Conservation (phyloP, 331 rosid genomes). For the Saraca asoca region DNA sequence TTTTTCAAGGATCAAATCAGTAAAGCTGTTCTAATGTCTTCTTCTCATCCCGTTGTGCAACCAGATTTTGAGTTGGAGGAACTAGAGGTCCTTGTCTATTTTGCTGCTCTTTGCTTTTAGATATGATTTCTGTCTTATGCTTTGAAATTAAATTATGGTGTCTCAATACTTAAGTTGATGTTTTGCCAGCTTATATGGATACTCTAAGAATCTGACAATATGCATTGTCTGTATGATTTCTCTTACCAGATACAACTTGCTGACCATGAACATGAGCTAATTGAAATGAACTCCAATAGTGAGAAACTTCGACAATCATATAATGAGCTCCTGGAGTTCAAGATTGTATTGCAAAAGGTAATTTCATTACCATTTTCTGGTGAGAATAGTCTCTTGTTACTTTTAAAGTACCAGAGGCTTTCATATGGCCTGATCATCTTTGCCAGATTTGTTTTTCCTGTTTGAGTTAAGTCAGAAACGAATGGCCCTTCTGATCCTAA, state of each 20-base stretch:
- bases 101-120: conserved; percentile 12
- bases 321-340: conserved; percentile 95
- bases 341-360: conserved; percentile 95
- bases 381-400: conserved; percentile 24
- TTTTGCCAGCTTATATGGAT: conserved; percentile 21
- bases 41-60: conserved; percentile 63
- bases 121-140: conserved; percentile 25
- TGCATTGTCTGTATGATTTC: conserved; percentile 24
- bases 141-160: conserved; percentile 34
- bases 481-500: conserved; percentile 21
- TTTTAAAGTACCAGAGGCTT: conserved; percentile 19
- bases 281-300: conserved; percentile 87
- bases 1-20: conserved; percentile 88
- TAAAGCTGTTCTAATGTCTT: conserved; percentile 74
- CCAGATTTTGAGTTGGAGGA: conserved; percentile 82
- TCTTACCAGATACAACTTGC: conserved; percentile 75
- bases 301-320: conserved; percentile 87
- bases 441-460: conserved; percentile 16
- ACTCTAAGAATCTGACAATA: conserved; percentile 41
- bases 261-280: conserved; percentile 93
- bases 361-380: conserved; percentile 23
- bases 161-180: conserved; percentile 23
- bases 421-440: conserved; percentile 24
- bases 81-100: conserved; percentile 68
- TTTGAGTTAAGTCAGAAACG: conserved; percentile 21